Base-by-base conservation (phyloP, 208 protist genomes). In the Crithidia bombi region DNA sequence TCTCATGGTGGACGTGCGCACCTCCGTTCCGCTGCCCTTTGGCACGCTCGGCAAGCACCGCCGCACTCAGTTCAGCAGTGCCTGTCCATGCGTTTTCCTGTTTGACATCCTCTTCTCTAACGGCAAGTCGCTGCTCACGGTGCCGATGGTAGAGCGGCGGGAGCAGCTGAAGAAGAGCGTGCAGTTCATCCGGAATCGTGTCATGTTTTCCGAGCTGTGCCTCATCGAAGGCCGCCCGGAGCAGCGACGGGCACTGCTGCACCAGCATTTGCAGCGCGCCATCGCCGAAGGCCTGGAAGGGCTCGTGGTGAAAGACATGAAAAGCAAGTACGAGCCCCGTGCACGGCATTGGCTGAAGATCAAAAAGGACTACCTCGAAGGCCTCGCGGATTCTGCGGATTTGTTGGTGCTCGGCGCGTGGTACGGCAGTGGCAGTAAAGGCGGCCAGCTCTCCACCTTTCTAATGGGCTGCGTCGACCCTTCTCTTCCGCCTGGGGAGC, bases 331-430 rank as follows among this genome's bases (percentile, higher is more conserved):
- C 74, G 77, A 91, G 59, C 92, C 91, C 4, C 77, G 83, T 32
- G 79, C 77, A 14, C 78, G 94, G 26, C 87, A 92, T 66, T 97
- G 92, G 92, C 65, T 95, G 23, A 98, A 95, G 73, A 64, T 96
- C 17, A 97, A 98, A 69, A 96, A 94, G 66, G 91, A 96, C 65
- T 95, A 97, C 69, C 47, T 98, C 6, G 67, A 79, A 9, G 89
- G 86, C 25, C 81, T 93, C 55, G 89, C 87, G 0, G 94, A 96
- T 78, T 83, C 75, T 30, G 87, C 86, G 0, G 94, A 97, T 78
- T 51, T 97, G 38, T 44, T 95, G 25, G 84, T 91, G 32, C 33
- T 97, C 2, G 92, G 92, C 15, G 87, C 82, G 36, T 92, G 83
- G 69, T 95, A 81, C 68, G 89, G 94, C 49, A 89, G 80, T n/a